Conservation (phyloP, 163 green algal species). For the Volvox carteri region DNA sequence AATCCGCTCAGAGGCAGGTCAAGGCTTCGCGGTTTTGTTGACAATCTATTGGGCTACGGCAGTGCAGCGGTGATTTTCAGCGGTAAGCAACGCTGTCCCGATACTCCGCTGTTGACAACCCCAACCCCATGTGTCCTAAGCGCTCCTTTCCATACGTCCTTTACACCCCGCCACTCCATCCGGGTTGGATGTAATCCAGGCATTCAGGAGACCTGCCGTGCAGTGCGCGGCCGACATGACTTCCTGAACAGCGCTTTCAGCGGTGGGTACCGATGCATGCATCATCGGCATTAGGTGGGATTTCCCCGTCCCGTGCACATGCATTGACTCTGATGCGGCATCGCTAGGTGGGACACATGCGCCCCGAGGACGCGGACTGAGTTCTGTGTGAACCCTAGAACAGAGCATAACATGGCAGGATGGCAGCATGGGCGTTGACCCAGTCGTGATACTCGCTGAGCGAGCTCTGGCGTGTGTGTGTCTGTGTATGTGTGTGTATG, state of each 20-base stretch:
- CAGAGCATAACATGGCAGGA: no score
- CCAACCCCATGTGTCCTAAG: background rate
- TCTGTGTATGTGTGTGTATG: no score
- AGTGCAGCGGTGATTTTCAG: constrained; percentile 30
- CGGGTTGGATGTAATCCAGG: background rate
- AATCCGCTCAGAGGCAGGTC: background rate
- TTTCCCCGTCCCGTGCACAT: no score
- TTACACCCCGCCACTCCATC: background rate
- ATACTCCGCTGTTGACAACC: background rate
- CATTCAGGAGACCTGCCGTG: constrained; percentile 26
- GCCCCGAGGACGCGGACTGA: no score
- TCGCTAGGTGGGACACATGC: no score
- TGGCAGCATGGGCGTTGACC: no score
- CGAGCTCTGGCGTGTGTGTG: no score
- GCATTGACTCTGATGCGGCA: no score
- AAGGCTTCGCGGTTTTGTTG: background rate
- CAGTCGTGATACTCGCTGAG: no score
- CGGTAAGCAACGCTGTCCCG: background rate
- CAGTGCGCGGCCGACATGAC: constrained; percentile 19
- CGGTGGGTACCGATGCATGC: background rate
- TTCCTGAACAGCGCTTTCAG: constrained; percentile 42
- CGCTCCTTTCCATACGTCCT: background rate
- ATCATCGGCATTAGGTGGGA: no score
- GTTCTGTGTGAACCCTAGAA: no score
- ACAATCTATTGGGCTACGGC: constrained; percentile 33